Percentiles rank a stretch among this genome's conserved stretches.
phyloP scores from a whole-genome alignment of 306 rosid genomes.

The Medicago lupulina region DNA sequence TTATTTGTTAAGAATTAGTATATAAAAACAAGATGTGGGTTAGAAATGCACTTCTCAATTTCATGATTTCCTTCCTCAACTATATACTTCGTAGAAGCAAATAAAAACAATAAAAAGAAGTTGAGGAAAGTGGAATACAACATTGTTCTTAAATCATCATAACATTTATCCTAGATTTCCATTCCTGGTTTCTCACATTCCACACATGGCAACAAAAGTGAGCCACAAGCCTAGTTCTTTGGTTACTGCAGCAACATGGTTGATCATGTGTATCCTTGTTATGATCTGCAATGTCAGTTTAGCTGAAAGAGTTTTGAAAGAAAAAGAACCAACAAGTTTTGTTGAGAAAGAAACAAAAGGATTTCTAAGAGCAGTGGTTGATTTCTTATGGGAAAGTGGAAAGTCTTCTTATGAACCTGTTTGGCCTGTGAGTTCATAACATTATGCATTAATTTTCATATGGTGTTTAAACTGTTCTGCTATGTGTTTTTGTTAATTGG shows the following conservation, averaged over 20 bases:
- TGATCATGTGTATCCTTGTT: slow-evolving; percentile 46
- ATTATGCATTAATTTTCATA: background rate
- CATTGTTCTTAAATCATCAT: slow-evolving; percentile 9
- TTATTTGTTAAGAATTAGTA: background rate
- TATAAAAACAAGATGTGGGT: background rate
- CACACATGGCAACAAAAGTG: slow-evolving; percentile 53
- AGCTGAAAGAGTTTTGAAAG: slow-evolving; percentile 67
- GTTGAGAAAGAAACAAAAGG: slow-evolving; percentile 44
- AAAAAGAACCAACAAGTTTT: slow-evolving; percentile 32
- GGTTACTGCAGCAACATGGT: slow-evolving; percentile 46
- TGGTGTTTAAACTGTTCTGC: background rate
- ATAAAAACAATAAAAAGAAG: slow-evolving; percentile 11
- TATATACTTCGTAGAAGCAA: background rate
- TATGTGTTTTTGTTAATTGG: background rate
- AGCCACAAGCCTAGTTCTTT: slow-evolving; percentile 39
- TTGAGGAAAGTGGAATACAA: background rate
- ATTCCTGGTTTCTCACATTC: slow-evolving; percentile 8
- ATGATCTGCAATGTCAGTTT: slow-evolving; percentile 47
- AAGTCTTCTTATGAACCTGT: slow-evolving; percentile 66
- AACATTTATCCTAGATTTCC: background rate
- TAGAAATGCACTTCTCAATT: background rate
- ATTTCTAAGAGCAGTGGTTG: slow-evolving; percentile 38
- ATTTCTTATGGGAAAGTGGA: slow-evolving; percentile 69
- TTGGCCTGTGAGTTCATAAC: slow-evolving; percentile 74
- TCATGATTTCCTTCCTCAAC: background rate